These are phyloP conservation scores for Monoraphidium neglectum DNA, from an alignment of 139 green algal species.

Conservation along the genomic window DNA sequence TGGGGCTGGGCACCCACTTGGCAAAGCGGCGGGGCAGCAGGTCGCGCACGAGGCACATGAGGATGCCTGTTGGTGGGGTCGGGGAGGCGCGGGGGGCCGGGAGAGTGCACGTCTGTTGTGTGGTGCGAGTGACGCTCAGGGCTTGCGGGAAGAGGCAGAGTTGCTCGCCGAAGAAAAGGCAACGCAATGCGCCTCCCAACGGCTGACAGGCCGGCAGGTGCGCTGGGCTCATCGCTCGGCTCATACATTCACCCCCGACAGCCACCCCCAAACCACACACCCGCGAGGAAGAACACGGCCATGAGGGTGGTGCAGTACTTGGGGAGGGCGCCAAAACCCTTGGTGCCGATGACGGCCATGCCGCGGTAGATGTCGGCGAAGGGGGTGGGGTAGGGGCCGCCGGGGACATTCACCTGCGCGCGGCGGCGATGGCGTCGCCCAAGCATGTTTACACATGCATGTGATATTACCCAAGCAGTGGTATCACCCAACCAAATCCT, in stretches of 20 bases:
- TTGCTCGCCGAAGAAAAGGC: too few species aligned
- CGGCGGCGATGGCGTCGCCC: too few species aligned
- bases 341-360: constrained; percentile 49
- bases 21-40: constrained; percentile 30
- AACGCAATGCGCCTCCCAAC: too few species aligned
- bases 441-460: too few species aligned
- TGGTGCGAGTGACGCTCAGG: too few species aligned
- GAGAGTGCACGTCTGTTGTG: too few species aligned
- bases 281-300: constrained; percentile 35
- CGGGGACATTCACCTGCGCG: constrained; percentile 33
- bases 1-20: constrained; percentile 52
- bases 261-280: constrained; percentile 6
- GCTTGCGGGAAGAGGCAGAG: too few species aligned
- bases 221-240: too few species aligned
- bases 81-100: too few species aligned
- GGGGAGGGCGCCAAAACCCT: constrained; percentile 44
- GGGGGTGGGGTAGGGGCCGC: constrained; percentile 42
- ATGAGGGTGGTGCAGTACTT: constrained; percentile 48
- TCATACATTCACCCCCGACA: background rate
- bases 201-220: too few species aligned
- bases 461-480: too few species aligned
- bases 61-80: constrained; percentile 27
- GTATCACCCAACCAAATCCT: too few species aligned
- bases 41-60: constrained; percentile 36
- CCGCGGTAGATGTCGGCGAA: constrained; percentile 53